Base-by-base conservation (phyloP, 1,284 basidiomycete species). In the Microbotryum scabiosae region DNA sequence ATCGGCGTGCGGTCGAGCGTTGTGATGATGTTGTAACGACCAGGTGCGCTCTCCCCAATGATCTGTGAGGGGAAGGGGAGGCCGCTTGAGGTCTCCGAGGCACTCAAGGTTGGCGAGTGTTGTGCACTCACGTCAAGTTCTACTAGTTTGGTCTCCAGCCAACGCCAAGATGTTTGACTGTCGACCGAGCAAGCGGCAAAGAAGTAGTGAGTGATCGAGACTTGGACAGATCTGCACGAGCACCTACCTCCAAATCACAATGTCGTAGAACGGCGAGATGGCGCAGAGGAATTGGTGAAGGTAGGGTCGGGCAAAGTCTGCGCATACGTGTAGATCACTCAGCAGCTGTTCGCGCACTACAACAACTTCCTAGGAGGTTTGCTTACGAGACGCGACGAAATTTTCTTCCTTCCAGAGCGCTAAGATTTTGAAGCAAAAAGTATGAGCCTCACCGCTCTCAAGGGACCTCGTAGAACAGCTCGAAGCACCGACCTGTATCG, bases 91-190 rank as follows among this genome's bases (percentile, higher is more conserved):
- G 16, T 21, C 12, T 30, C 20, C 23, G 44, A 32, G 44, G 20
- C 36, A 25, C 5, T 36, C 51, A 1, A 16, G 32, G 8, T 41
- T 25, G 9, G 21, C 5, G 3, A 23, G 51, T 41, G 18, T 26
- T 16, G 28, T 46, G 9, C 6, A 46, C 61, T 21, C 25, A 59
- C 57, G 21, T 61, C 87, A 26, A 94, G 80, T 74, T 94, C 90
- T 20, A 88, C 83, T 5, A 96, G 80, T 76, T 94, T 96, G 36
- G 85, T 84, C 75, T 96, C 91, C 30, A 94, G 79, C 90, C 90
- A 94, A 54, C 89, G 80, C 90, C 90, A 92, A 64, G 83, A 85
- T 1, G 90, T 93, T 59, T 75, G 72, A 21, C 75, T 87, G 85
- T 4, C 84, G 60, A 52, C 60, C 30, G 44, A 48, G 32, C 26